These are phyloP conservation scores for Mycogone perniciosa DNA, from an alignment of 2,329 filamentous ascomycete genomes.

Conservation along the genomic window DNA sequence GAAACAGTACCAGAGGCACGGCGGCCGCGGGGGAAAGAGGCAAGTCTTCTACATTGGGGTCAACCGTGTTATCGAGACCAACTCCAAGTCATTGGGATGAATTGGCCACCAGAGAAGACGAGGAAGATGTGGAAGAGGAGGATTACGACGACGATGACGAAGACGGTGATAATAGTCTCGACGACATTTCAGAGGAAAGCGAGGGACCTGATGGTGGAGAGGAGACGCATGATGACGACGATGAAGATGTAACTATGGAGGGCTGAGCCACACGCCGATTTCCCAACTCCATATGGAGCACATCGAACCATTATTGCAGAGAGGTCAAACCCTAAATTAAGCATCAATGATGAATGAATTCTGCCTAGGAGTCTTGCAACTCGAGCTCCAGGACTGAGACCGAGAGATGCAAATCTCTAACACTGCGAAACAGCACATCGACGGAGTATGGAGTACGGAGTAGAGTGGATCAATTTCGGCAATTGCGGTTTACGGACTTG, in stretches of 20 bases:
- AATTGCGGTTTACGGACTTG: no score
- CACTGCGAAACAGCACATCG: no score
- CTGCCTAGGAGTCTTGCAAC: no score
- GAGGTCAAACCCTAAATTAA: no score
- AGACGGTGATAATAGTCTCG: constrained; percentile 14
- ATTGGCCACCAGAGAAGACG: constrained; percentile 19
- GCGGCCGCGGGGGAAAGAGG: constrained; percentile 9
- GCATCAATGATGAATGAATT: no score
- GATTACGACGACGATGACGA: constrained; percentile 20
- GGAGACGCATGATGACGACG: neutral
- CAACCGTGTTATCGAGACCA: constrained; percentile 24
- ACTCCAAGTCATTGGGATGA: constrained; percentile 32
- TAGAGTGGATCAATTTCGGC: no score
- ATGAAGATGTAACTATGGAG: constrained; percentile 7
- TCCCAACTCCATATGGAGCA: no score
- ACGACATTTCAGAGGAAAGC: constrained; percentile 19
- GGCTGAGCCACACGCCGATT: neutral
- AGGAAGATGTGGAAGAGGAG: constrained; percentile 11
- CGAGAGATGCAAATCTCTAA: no score
- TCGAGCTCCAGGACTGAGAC: no score
- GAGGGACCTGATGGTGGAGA: constrained; percentile 13
- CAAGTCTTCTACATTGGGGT: neutral
- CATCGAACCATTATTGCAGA: no score
- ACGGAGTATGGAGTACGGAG: no score
- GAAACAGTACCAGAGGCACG: constrained; percentile 13